Evolutionary conservation across 495 filamentous ascomycete species (phyloP).

Genomic region (Penicillium antarcticum): DNA sequence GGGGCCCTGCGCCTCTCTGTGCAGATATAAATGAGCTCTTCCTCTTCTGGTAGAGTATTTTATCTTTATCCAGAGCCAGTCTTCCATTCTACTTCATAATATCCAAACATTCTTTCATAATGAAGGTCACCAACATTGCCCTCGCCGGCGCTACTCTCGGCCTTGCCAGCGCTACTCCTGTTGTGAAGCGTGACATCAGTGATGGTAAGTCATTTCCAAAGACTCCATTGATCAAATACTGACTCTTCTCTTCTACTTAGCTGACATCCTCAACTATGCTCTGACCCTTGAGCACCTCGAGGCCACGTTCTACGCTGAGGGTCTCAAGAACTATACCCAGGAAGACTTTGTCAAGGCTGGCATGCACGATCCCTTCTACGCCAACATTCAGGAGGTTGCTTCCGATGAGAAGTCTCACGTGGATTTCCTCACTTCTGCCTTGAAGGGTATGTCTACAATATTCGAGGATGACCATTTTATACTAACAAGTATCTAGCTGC

Average conservation of each 20-base stretch:
- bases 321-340: slow-evolving; percentile 52
- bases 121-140: slow-evolving; percentile 13
- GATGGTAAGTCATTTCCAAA: slow-evolving; percentile 5
- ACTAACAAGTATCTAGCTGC: slow-evolving; percentile 24
- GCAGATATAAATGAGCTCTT: not conserved
- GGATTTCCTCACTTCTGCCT: slow-evolving; percentile 49
- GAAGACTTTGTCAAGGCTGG: slow-evolving; percentile 50
- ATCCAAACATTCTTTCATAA: not conserved
- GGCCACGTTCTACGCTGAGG: slow-evolving; percentile 50
- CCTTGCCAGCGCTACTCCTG: slow-evolving; percentile 11
- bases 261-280: slow-evolving; percentile 34
- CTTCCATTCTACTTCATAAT: not conserved
- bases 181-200: slow-evolving; percentile 12
- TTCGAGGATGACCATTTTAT: not conserved
- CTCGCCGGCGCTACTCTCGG: slow-evolving; percentile 5
- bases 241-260: slow-evolving; percentile 2
- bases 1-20: not conserved
- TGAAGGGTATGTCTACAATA: slow-evolving; percentile 29
- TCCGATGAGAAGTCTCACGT: slow-evolving; percentile 58
- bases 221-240: not conserved
- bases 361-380: slow-evolving; percentile 47
- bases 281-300: slow-evolving; percentile 40
- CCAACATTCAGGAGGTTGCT: slow-evolving; percentile 49
- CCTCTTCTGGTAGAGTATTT: not conserved
- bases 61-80: not conserved